These are phyloP conservation scores for Speleostelium caveatum DNA, from an alignment of 78 protist species.

Conservation along the genomic window DNA sequence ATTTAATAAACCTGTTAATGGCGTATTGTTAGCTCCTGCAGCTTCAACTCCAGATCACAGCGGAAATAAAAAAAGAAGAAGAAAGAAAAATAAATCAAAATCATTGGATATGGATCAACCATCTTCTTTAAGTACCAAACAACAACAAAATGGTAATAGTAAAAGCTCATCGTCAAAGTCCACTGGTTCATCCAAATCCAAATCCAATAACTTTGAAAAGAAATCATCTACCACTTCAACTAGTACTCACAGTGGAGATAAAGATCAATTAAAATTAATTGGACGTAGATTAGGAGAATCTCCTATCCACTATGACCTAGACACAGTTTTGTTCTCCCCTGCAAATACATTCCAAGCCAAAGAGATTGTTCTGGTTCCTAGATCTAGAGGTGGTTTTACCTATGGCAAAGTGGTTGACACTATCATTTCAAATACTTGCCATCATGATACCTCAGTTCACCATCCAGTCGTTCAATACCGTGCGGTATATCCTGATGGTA, in stretches of 20 bases:
- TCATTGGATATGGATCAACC: too few species aligned
- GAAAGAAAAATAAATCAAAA: too few species aligned
- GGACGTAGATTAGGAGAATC: conserved; percentile 44
- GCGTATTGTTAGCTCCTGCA: background rate
- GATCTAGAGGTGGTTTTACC: conserved; percentile 74
- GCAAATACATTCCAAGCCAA: conserved; percentile 14
- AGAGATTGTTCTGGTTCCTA: conserved; percentile 70
- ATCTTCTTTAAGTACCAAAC: too few species aligned
- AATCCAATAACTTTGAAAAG: too few species aligned
- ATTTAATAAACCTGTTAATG: background rate
- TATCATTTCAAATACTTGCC: conserved; percentile 6
- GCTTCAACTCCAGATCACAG: background rate
- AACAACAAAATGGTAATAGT: too few species aligned
- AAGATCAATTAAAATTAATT: too few species aligned
- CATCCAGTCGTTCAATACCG: conserved; percentile 67
- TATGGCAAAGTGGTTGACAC: conserved; percentile 40
- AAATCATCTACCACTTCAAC: too few species aligned
- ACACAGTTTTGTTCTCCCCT: conserved; percentile 56
- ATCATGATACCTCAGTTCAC: conserved; percentile 51
- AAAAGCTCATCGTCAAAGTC: too few species aligned
- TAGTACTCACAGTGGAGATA: too few species aligned
- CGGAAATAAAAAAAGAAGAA: background rate
- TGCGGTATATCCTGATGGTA: conserved; percentile 62
- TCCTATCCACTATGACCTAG: conserved; percentile 57
- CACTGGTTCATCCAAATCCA: too few species aligned